Evolutionary conservation across 2,329 filamentous ascomycete species (phyloP), one percentile per base, ranked within the genome.

Genomic region (Talaromyces sp.): DNA sequence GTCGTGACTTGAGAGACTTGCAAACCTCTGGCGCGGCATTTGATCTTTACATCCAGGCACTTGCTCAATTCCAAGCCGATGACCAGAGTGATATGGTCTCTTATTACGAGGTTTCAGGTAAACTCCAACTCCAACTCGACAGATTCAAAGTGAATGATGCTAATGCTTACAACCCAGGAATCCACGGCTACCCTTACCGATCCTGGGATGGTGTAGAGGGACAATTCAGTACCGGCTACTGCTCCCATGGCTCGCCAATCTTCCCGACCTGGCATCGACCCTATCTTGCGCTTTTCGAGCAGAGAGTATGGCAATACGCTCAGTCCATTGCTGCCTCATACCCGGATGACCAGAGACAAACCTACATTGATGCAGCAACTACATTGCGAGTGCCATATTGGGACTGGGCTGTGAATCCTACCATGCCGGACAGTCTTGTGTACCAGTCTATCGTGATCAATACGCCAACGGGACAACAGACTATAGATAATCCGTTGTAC

Each of bases 241-340:
- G 92, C 75, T 86, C 86, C 14, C 92, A 96, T 76, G 85, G 83
- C 27, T 90, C 90, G 1, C 86, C 89, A 47, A 79, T 95, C 16
- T 95, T 96, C 74, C 86, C 89, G 45, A 84, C 88, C 45, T 96
- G 92, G 92, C 92, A 96, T 81, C 86, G 92, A 59, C 90, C 91
- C 0, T 96, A 94, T 75, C 81, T 95, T 63, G 81, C 85, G 10
- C 77, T 89, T 10, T 87, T 80, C 68, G 83, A 90, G 76, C 73
- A 80, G 74, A 67, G 75, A 13, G 66, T 82, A 35, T 80, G 75
- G 72, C 68, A 69, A 11, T 71, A 77, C 52, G 78, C 78, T 16
- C 75, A 79, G 63, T 68, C 65, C 27, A 79, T 80, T 48, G 78
- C 77, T 14, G 67, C 67, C 35, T 67, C 68, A n/a, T 81, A 78